phyloP scores from a whole-genome alignment of 164 flowering plant genomes.

The Euptelea pleiosperma region DNA sequence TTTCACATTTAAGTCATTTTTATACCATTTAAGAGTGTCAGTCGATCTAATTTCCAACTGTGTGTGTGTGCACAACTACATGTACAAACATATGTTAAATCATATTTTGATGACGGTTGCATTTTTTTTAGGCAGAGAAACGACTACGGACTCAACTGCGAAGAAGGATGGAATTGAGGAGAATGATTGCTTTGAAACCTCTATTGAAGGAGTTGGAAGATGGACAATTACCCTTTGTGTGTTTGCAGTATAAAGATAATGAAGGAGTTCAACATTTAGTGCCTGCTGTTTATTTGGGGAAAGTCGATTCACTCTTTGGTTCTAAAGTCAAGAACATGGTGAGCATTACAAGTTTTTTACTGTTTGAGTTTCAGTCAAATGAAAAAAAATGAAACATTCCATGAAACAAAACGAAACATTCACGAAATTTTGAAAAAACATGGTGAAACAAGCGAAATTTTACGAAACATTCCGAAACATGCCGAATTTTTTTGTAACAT shows the following conservation, averaged over 20 bases:
- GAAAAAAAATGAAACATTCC: no score
- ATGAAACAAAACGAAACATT: no score
- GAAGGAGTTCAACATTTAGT: conserved; percentile 58
- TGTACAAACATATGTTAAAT: background rate
- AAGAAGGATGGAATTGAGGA: conserved; percentile 50
- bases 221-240: conserved; percentile 74
- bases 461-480: no score
- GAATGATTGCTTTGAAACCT: conserved; percentile 54
- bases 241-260: conserved; percentile 67
- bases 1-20: background rate
- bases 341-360: conserved; percentile 17
- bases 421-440: no score
- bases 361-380: background rate
- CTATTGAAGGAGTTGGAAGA: conserved; percentile 48
- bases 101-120: conserved; percentile 3
- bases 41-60: background rate
- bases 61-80: background rate
- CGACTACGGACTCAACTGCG: conserved; percentile 55
- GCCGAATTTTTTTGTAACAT: no score
- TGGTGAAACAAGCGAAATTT: no score
- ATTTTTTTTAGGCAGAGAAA: conserved; percentile 55
- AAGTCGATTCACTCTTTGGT: conserved; percentile 52
- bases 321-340: conserved; percentile 54
- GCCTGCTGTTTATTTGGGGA: conserved; percentile 78
- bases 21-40: background rate